A percentile compares a stretch with the other conserved stretches of the same genome.
Conservation (phyloP, 2,329 filamentous ascomycete genomes). For the Paramyrothecium roridum region DNA sequence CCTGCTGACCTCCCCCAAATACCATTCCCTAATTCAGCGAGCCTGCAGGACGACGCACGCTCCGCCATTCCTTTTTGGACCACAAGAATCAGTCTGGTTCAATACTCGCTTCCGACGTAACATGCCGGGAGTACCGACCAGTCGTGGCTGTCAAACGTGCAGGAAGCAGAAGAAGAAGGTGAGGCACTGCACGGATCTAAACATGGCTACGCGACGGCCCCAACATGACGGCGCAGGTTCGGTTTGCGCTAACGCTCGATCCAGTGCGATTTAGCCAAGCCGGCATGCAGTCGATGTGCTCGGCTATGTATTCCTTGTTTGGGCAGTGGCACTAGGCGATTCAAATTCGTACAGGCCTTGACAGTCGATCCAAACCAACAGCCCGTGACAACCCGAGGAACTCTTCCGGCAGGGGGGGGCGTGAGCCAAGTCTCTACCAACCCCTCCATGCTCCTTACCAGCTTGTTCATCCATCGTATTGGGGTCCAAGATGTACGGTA, state of each 20-base stretch:
- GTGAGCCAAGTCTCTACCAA: neutral
- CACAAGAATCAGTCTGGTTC: no score
- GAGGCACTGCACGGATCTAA: neutral
- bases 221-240: no score
- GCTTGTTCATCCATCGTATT: neutral
- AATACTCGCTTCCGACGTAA: no score
- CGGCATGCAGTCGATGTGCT: neutral
- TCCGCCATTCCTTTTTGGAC: no score
- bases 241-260: neutral
- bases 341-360: neutral
- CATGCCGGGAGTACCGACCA: neutral
- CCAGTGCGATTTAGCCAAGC: neutral
- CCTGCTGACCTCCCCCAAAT: no score
- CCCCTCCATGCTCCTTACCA: neutral
- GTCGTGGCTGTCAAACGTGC: conserved; percentile 10
- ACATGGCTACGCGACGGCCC: no score
- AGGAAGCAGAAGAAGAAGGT: conserved; percentile 15
- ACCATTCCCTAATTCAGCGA: no score
- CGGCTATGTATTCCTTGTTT: neutral
- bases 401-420: neutral
- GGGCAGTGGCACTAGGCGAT: neutral
- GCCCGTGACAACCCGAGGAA: neutral
- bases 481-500: conserved; percentile 1
- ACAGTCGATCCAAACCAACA: neutral
- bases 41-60: no score